Conservation (phyloP, 78 protist species). For the Speleostelium caveatum region DNA sequence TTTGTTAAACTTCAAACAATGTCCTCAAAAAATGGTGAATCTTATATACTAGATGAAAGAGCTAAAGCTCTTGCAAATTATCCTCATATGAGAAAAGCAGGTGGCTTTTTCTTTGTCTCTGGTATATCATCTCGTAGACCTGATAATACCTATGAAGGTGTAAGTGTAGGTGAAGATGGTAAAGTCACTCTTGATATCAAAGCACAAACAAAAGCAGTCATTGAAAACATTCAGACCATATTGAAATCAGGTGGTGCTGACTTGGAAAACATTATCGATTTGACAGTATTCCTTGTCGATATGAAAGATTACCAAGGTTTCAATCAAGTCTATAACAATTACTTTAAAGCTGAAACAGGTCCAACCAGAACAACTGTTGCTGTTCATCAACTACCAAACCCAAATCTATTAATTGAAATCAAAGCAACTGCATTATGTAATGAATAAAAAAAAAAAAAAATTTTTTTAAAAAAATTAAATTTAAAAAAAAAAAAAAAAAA, state of each 20-base stretch:
- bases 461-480: neutral
- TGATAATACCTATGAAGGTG: constrained; percentile 88
- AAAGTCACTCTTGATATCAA: constrained; percentile 39
- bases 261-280: constrained; percentile 75
- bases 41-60: constrained; percentile 74
- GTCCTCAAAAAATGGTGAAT: constrained; percentile 76
- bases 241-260: constrained; percentile 75
- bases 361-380: constrained; percentile 87
- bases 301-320: constrained; percentile 83
- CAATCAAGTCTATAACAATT: constrained; percentile 75
- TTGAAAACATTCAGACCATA: constrained; percentile 82
- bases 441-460: constrained; percentile 2
- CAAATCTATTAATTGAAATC: constrained; percentile 85
- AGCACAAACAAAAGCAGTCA: constrained; percentile 83
- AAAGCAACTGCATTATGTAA: constrained; percentile 76
- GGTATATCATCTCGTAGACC: constrained; percentile 88
- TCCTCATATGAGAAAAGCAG: constrained; percentile 86
- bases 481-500: neutral
- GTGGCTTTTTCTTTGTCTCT: constrained; percentile 80
- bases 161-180: constrained; percentile 24
- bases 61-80: constrained; percentile 85
- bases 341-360: constrained; percentile 79
- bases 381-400: constrained; percentile 85
- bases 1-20: neutral
- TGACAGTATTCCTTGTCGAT: constrained; percentile 85